Evolutionary conservation across 805 yeast species (phyloP).

Genomic region (Sugiyamaella floridensis): DNA sequence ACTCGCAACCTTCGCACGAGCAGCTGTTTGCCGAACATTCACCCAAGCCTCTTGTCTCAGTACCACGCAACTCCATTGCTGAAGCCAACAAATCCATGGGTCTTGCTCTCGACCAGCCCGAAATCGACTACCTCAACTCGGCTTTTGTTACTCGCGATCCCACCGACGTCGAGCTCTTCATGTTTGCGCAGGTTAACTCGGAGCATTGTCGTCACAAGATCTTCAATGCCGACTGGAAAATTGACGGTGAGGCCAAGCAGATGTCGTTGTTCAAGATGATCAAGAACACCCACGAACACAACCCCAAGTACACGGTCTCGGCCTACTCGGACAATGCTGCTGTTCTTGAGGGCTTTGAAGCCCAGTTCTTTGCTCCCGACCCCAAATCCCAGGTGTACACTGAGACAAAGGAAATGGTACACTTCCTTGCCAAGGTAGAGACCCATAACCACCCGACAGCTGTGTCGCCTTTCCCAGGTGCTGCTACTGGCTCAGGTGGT

Average conservation of each 20-base stretch:
- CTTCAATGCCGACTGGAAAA: conserved; percentile 97
- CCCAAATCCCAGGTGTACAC: conserved; percentile 64
- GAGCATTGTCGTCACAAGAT: conserved; percentile 99
- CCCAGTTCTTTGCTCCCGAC: conserved; percentile 74
- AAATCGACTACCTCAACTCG: conserved; percentile 75
- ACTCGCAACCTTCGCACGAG: conserved; percentile 53
- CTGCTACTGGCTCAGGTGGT: conserved; percentile 99
- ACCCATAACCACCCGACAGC: conserved; percentile 99
- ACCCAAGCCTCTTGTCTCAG: conserved; percentile 73
- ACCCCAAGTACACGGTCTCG: conserved; percentile 76
- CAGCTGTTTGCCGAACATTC: conserved; percentile 71
- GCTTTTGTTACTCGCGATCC: conserved; percentile 90
- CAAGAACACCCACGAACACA: conserved; percentile 78
- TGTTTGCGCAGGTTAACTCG: conserved; percentile 99
- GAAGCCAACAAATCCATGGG: conserved; percentile 81
- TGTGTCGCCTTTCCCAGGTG: conserved; percentile 98
- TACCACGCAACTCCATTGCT: conserved; percentile 50
- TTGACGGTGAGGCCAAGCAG: conserved; percentile 72
- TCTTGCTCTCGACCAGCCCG: conserved; percentile 90
- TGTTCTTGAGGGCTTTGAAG: conserved; percentile 78
- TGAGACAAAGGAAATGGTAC: conserved; percentile 68
- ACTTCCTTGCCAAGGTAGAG: conserved; percentile 90
- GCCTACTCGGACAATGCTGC: conserved; percentile 99
- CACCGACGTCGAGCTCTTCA: conserved; percentile 94
- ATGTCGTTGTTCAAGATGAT: conserved; percentile 86